Conservation (phyloP, 345 rosid genomes). For the Linum usitatissimum region DNA sequence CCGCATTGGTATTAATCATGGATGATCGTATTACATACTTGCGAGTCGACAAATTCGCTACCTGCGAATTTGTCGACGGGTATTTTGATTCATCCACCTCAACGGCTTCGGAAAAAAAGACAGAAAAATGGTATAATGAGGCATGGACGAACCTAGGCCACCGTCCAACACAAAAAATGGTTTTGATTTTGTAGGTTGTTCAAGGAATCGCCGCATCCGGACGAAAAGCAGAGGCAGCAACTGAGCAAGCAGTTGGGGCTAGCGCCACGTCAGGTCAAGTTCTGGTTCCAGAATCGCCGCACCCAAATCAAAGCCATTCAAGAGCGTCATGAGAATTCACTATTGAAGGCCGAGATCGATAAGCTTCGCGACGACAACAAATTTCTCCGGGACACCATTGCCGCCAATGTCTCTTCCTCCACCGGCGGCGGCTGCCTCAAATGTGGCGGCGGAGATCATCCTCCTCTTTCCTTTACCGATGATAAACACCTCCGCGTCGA, state of each 20-base stretch:
- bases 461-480: slow-evolving; percentile 29
- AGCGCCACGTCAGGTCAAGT: slow-evolving; percentile 95
- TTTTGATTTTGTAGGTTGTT: slow-evolving; percentile 43
- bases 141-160: background rate
- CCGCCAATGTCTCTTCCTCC: slow-evolving; percentile 23
- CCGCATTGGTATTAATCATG: too few species aligned
- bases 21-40: too few species aligned
- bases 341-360: slow-evolving; percentile 75
- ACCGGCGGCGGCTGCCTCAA: slow-evolving; percentile 63
- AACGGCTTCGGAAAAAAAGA: too few species aligned
- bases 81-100: too few species aligned
- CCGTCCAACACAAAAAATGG: background rate
- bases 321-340: slow-evolving; percentile 89
- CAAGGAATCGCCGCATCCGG: slow-evolving; percentile 97
- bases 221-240: slow-evolving; percentile 95
- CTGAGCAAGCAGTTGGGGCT: slow-evolving; percentile 88
- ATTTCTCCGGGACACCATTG: slow-evolving; percentile 69
- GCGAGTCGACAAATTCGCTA: too few species aligned
- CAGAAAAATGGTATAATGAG: too few species aligned
- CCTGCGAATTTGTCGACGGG: too few species aligned
- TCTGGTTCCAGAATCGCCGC: slow-evolving; percentile 98
- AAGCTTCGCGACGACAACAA: slow-evolving; percentile 79
- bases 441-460: slow-evolving; percentile 52
- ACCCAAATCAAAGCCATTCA: slow-evolving; percentile 97
- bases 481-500: slow-evolving; percentile 71